Conservation (phyloP, 2,329 filamentous ascomycete genomes). For the Penicillium sumatraense region DNA sequence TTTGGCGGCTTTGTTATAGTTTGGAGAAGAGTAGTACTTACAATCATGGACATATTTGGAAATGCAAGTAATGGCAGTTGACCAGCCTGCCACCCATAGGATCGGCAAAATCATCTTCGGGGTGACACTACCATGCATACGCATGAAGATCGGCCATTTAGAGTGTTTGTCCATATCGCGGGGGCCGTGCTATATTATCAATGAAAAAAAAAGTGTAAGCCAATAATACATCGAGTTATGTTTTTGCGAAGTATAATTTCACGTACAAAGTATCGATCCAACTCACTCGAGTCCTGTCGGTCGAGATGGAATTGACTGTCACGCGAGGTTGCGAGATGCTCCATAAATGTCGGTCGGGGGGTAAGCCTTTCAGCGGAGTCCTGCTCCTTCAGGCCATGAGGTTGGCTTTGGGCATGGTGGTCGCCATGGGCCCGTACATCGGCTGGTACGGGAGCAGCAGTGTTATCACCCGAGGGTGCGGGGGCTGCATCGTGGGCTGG, state of each 20-base stretch:
- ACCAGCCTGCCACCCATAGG: constrained; percentile 65
- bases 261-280: constrained; percentile 66
- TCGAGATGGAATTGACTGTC: constrained; percentile 37
- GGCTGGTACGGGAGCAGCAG: constrained; percentile 19
- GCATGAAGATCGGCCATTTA: constrained; percentile 76
- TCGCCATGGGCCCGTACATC: constrained; percentile 14
- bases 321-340: constrained; percentile 36
- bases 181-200: constrained; percentile 48
- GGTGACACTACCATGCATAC: constrained; percentile 74
- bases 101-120: constrained; percentile 76
- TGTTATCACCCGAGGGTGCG: constrained; percentile 14
- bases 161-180: constrained; percentile 74
- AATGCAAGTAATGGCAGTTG: constrained; percentile 67
- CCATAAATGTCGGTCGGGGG: constrained; percentile 40
- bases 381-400: constrained; percentile 26
- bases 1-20: background rate
- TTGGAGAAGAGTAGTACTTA: constrained; percentile 23
- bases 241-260: background rate
- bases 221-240: background rate
- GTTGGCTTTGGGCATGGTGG: constrained; percentile 16
- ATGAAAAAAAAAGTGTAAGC: constrained; percentile 5
- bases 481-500: constrained; percentile 17
- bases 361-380: constrained; percentile 30
- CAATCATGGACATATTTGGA: constrained; percentile 50
- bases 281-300: constrained; percentile 45